Evolutionary conservation across 306 rosid species (phyloP).

Genomic region (Castanea sativa): DNA sequence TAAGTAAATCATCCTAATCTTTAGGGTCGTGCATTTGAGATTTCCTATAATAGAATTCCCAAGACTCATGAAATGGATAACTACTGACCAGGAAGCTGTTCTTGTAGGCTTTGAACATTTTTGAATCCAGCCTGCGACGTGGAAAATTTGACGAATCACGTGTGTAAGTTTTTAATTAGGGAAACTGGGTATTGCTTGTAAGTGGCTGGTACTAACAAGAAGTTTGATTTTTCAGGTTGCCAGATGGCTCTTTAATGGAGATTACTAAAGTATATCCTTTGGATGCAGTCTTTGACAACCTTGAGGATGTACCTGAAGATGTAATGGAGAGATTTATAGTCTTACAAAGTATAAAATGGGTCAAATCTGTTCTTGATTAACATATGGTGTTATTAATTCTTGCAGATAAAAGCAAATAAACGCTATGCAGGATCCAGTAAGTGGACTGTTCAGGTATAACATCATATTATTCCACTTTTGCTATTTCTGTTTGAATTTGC

Average conservation of each 20-base stretch:
- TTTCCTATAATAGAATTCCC: not conserved
- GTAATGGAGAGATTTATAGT: constrained; percentile 42
- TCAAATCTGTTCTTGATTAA: not conserved
- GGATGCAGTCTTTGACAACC: constrained; percentile 89
- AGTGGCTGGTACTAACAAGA: constrained; percentile 20
- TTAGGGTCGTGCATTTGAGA: not conserved
- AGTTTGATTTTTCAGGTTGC: constrained; percentile 56
- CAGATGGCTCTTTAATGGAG: constrained; percentile 89
- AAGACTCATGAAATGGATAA: constrained; percentile 10
- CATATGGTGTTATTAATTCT: not conserved
- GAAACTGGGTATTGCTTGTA: constrained; percentile 5
- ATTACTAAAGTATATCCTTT: constrained; percentile 87
- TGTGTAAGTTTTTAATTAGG: constrained; percentile 38
- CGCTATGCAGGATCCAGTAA: constrained; percentile 90
- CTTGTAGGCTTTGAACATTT: constrained; percentile 85
- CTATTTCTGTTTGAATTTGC: not conserved
- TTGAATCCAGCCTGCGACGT: constrained; percentile 88
- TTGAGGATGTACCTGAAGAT: constrained; percentile 93
- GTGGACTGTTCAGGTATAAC: constrained; percentile 86
- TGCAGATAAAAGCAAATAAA: constrained; percentile 77
- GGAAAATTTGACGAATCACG: constrained; percentile 95
- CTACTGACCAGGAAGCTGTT: constrained; percentile 21
- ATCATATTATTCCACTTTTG: not conserved
- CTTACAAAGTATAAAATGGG: not conserved
- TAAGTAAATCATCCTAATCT: constrained; percentile 42